Conservation (phyloP, 306 rosid genomes). For the Gastrolobium bilobum region DNA sequence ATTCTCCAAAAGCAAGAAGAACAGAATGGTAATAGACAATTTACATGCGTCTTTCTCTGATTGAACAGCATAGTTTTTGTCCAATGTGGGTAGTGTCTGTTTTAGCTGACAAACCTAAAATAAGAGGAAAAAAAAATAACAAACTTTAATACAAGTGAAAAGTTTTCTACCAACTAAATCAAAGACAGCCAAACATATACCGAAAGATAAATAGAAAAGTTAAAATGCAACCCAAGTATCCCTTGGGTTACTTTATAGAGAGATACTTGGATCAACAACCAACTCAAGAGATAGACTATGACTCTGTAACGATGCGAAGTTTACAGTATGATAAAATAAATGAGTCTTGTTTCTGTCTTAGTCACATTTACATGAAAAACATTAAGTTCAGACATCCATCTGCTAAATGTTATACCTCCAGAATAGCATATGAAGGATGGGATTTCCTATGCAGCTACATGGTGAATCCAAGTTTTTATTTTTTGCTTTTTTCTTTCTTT, state of each 20-base stretch:
- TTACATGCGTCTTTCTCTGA: conserved; percentile 84
- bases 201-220: conserved; percentile 13
- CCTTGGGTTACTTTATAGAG: background rate
- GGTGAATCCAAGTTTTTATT: background rate
- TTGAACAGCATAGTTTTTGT: conserved; percentile 86
- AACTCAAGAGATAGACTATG: conserved; percentile 5
- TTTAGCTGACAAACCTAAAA: conserved; percentile 81
- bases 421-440: conserved; percentile 14
- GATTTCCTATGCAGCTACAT: background rate
- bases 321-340: conserved; percentile 26
- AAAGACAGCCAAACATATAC: conserved; percentile 33
- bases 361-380: conserved; percentile 18
- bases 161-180: conserved; percentile 30
- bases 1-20: conserved; percentile 37
- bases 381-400: conserved; percentile 21
- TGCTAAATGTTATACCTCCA: conserved; percentile 13
- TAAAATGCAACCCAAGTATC: conserved; percentile 27
- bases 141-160: conserved; percentile 20
- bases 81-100: conserved; percentile 73
- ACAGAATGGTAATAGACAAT: conserved; percentile 36
- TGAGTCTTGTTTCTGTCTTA: conserved; percentile 17
- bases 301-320: conserved; percentile 13
- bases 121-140: conserved; percentile 42
- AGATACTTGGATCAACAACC: conserved; percentile 27
- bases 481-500: too few relatives aligned